A percentile compares a stretch with the other conserved stretches of the same genome.
Conservation (phyloP, 495 filamentous ascomycete genomes). For the Neurospora terricola region DNA sequence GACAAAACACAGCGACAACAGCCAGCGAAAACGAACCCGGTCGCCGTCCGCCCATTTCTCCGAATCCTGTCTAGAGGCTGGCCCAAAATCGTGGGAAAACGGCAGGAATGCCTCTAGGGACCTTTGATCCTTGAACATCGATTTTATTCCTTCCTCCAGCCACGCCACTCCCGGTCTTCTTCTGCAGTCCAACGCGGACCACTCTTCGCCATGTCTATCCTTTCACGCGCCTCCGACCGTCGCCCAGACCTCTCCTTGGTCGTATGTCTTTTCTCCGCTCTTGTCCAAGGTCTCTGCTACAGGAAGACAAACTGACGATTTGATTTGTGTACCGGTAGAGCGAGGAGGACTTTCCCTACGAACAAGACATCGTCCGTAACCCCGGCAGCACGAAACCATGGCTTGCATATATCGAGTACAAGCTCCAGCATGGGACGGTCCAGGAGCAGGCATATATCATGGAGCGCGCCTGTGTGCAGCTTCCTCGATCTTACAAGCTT, state of each 20-base stretch:
- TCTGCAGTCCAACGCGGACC: background rate
- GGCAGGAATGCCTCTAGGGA: constrained; percentile 20
- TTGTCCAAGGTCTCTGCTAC: background rate
- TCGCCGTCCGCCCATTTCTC: background rate
- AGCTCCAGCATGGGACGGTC: constrained; percentile 72
- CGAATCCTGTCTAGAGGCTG: constrained; percentile 12
- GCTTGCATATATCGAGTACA: constrained; percentile 90
- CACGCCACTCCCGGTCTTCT: background rate
- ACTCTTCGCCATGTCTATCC: constrained; percentile 20
- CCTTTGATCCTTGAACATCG: background rate
- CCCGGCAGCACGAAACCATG: constrained; percentile 86
- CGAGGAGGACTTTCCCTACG: constrained; percentile 86
- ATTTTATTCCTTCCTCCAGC: background rate
- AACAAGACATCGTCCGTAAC: constrained; percentile 87
- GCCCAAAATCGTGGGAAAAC: constrained; percentile 3
- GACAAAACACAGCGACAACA: background rate
- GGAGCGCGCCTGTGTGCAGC: constrained; percentile 79
- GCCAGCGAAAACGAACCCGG: background rate
- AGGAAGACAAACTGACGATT: background rate
- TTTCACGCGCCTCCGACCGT: constrained; percentile 19
- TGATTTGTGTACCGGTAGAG: constrained; percentile 34
- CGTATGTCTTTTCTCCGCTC: constrained; percentile 39
- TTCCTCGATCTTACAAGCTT: constrained; percentile 93
- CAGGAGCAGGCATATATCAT: constrained; percentile 92
- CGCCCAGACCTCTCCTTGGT: constrained; percentile 65